phyloP scores from a whole-genome alignment of 495 filamentous ascomycete species.

The Glarea lozoyensis region DNA sequence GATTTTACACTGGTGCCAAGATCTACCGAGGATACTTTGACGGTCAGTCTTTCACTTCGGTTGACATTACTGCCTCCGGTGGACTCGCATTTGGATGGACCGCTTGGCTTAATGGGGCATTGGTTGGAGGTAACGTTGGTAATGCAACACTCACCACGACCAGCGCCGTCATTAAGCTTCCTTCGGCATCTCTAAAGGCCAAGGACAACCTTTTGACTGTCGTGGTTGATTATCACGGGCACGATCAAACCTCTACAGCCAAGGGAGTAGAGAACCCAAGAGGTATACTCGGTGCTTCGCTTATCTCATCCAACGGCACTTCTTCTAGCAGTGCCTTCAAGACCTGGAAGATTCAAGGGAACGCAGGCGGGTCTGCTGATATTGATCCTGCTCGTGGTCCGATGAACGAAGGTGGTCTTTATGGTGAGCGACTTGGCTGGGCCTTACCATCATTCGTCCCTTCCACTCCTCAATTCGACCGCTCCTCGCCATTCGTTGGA shows the following conservation, averaged over 20 bases:
- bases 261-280: slow-evolving; percentile 45
- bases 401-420: slow-evolving; percentile 30
- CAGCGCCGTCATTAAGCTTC: slow-evolving; percentile 19
- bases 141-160: slow-evolving; percentile 15
- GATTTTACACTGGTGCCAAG: slow-evolving; percentile 55
- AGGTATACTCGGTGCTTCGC: slow-evolving; percentile 52
- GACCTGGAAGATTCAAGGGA: slow-evolving; percentile 63
- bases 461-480: slow-evolving; percentile 3
- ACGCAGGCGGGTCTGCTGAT: slow-evolving; percentile 56
- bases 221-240: slow-evolving; percentile 59
- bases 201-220: slow-evolving; percentile 53
- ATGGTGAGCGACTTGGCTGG: slow-evolving; percentile 26
- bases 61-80: slow-evolving; percentile 49
- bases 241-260: slow-evolving; percentile 50
- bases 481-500: slow-evolving; percentile 38
- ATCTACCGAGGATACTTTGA: slow-evolving; percentile 60
- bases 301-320: slow-evolving; percentile 22
- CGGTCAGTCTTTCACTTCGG: slow-evolving; percentile 35
- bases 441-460: slow-evolving; percentile 22
- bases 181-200: slow-evolving; percentile 30
- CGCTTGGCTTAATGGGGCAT: slow-evolving; percentile 46
- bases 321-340: slow-evolving; percentile 38
- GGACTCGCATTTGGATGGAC: slow-evolving; percentile 51
- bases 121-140: slow-evolving; percentile 49
- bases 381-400: slow-evolving; percentile 40